Percentiles rank a stretch among this genome's conserved stretches.
phyloP scores from a whole-genome alignment of 2,329 filamentous ascomycete genomes.

The Diaporthe sp. region DNA sequence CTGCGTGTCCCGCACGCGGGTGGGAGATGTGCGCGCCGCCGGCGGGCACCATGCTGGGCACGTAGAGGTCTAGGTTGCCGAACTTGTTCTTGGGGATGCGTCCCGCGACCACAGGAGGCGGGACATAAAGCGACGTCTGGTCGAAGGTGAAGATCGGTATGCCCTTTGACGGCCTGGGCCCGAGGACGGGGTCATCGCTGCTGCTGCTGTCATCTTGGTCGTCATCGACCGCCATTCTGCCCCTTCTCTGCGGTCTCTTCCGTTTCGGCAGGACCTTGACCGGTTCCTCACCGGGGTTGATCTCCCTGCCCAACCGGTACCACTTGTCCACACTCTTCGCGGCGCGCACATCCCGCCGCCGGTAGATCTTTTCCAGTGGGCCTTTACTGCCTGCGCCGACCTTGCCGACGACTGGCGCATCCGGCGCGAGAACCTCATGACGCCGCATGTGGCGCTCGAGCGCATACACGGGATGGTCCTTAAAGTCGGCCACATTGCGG shows the following conservation, averaged over 20 bases:
- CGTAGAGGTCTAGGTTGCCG: slow-evolving; percentile 93
- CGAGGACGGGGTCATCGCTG: slow-evolving; percentile 55
- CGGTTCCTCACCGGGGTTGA: slow-evolving; percentile 83
- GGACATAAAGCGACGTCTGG: slow-evolving; percentile 78
- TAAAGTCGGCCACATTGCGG: slow-evolving; percentile 86
- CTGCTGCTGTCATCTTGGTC: slow-evolving; percentile 58
- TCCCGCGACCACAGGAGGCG: slow-evolving; percentile 80
- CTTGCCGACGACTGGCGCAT: slow-evolving; percentile 77
- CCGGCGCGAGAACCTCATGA: slow-evolving; percentile 84
- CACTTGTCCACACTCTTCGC: slow-evolving; percentile 87
- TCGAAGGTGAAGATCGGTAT: slow-evolving; percentile 69
- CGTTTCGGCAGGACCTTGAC: slow-evolving; percentile 76
- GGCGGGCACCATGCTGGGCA: slow-evolving; percentile 87
- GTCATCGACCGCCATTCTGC: slow-evolving; percentile 32
- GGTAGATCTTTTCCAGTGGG: slow-evolving; percentile 81
- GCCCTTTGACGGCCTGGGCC: slow-evolving; percentile 53
- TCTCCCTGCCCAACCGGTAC: slow-evolving; percentile 87
- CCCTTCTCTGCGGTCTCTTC: slow-evolving; percentile 45
- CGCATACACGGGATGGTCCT: slow-evolving; percentile 84
- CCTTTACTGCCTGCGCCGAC: slow-evolving; percentile 74
- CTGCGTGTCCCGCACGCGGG: slow-evolving; percentile 74
- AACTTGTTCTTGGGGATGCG: slow-evolving; percentile 90
- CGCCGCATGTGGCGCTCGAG: slow-evolving; percentile 85
- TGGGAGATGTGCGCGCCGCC: slow-evolving; percentile 80
- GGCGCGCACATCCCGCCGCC: slow-evolving; percentile 81